phyloP scores from a whole-genome alignment of 73 alveolate species.

The Paramecium tetraurelia region DNA sequence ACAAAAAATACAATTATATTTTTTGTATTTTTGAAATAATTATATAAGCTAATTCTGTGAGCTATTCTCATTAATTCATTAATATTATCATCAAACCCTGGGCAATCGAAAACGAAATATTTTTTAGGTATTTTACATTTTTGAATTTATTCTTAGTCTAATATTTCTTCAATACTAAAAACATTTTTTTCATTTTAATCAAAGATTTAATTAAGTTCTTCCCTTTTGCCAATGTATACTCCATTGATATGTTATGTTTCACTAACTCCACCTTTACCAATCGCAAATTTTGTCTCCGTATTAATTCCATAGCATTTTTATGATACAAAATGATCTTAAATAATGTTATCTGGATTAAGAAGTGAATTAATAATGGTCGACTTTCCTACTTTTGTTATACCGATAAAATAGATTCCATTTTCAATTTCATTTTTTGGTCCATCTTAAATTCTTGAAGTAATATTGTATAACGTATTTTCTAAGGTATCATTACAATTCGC shows the following conservation, averaged over 20 bases:
- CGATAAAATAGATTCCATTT: not conserved
- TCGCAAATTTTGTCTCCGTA: not conserved
- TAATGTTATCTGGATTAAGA: not conserved
- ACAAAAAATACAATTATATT: no score
- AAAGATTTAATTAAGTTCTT: not conserved
- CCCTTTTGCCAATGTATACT: not conserved
- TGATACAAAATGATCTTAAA: not conserved
- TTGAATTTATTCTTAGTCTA: not conserved
- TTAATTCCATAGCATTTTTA: not conserved
- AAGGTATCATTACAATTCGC: not conserved
- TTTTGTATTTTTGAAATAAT: not conserved
- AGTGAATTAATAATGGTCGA: not conserved
- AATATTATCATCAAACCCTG: not conserved
- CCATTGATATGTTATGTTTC: not conserved
- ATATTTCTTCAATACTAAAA: not conserved
- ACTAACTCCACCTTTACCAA: not conserved
- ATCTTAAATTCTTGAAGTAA: not conserved
- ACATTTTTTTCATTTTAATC: not conserved
- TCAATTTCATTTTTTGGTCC: not conserved
- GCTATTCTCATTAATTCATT: not conserved
- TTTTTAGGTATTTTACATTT: not conserved
- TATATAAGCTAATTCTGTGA: not conserved
- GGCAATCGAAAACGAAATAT: not conserved
- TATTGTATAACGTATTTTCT: not conserved
- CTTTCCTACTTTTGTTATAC: not conserved